These are phyloP conservation scores for Lodderomyces jiufengensis DNA, from an alignment of 1,139 yeast genomes.

Conservation along the genomic window DNA sequence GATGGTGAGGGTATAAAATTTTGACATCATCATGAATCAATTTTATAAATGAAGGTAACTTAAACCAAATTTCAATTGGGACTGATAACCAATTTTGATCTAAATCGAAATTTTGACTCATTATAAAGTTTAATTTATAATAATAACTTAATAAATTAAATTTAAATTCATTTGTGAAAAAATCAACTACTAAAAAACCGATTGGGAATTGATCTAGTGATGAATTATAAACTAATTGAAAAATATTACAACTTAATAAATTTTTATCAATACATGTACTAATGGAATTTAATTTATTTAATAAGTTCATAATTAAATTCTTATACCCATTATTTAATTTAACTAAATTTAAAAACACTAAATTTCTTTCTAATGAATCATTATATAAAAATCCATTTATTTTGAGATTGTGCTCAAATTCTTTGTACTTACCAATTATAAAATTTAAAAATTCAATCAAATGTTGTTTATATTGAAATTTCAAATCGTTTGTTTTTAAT, in stretches of 20 bases:
- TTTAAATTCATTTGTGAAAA: constrained; percentile 12
- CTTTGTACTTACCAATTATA: constrained; percentile 10
- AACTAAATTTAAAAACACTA: constrained; percentile 10
- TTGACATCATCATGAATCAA: constrained; percentile 9
- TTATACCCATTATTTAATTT: constrained; percentile 9
- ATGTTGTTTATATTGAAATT: constrained; percentile 11
- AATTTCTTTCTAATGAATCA: constrained; percentile 6
- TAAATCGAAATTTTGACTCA: constrained; percentile 3
- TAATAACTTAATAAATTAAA: constrained; percentile 12
- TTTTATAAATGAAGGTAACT: constrained; percentile 13
- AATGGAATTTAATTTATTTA: constrained; percentile 8
- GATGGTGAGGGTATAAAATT: neutral
- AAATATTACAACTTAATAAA: constrained; percentile 12
- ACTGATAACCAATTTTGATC: constrained; percentile 9
- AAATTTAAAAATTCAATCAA: constrained; percentile 13
- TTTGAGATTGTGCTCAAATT: constrained; percentile 9
- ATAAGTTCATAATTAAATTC: constrained; percentile 8
- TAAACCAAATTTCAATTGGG: constrained; percentile 15
- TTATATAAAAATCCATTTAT: constrained; percentile 9
- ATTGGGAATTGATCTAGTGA: constrained; percentile 16
- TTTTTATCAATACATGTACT: constrained; percentile 6
- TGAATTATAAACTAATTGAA: constrained; percentile 18
- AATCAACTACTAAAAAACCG: constrained; percentile 15
- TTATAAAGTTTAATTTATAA: constrained; percentile 10
- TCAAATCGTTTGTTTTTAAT: constrained; percentile 2